Base-by-base conservation (phyloP, 2,329 filamentous ascomycete genomes). In the Talaromyces verruculosus region DNA sequence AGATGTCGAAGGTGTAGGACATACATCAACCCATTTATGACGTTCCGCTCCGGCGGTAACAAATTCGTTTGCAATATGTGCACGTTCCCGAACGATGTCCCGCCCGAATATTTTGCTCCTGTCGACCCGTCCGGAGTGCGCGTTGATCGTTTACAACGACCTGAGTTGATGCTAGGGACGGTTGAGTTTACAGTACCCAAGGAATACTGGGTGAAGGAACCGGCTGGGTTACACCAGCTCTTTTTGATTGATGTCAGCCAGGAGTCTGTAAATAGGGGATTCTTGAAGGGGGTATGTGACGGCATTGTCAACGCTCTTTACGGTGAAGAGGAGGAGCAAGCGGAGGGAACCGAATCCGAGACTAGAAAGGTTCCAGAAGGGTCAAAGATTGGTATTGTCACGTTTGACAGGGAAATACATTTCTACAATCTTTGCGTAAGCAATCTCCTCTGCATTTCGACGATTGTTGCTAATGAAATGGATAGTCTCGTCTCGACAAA, bases 1-100 rank as follows among this genome's bases (percentile, higher is more conserved):
- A 87, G 95, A 77, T 99, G 95, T 79, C 88, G 92, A 72, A 86
- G 95, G 80, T 99, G 95, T 82, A 87, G 95, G 75, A 91, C 94
- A 15, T 99, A 99, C 80, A 96, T 99, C 81, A 99, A 99, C 75
- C 95, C 95, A 1, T 99, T 99, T 77, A 98, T 99, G 95, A 91
- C 93, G 75, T 99, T 99, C 84, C 87, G 91, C 67, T 90, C 91
- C 17, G 94, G 94, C 43, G 95, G 95, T 65, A 97, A 94, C 81
- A 97, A 96, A 77, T 96, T 97, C 76, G 92, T 97, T 62, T 99
- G 95, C 82, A 99, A 99, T 75, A 91, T 99, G 80, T 99, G 95
- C 81, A 95, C 91, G 25, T 96, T 98, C 77, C 93, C 95, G 60
- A 99, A 98, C 76, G 95, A 99, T 74, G 96, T 96, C 0, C 84